Conservation (phyloP, 192 early-diverging fungal species). For the Rhizoclosmatium globosum region DNA sequence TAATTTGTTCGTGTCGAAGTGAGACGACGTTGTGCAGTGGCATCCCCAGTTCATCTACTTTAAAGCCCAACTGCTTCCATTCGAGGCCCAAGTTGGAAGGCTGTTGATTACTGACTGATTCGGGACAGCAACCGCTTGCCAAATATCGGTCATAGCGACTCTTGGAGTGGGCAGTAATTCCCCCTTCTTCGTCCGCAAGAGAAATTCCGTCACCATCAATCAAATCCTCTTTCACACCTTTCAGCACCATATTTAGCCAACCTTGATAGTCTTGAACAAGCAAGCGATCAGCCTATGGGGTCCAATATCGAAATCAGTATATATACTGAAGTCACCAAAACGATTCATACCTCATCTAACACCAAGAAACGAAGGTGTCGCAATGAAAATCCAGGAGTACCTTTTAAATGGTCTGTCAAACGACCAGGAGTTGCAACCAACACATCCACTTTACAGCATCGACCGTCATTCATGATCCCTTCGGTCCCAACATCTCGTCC, state of each 20-base stretch:
- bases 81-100: background rate
- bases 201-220: background rate
- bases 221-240: slow-evolving; percentile 43
- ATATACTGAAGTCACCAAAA: background rate
- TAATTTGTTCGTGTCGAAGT: slow-evolving; percentile 29
- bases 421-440: slow-evolving; percentile 95
- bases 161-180: slow-evolving; percentile 21
- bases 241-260: slow-evolving; percentile 83
- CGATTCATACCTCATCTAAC: slow-evolving; percentile 77
- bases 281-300: slow-evolving; percentile 79
- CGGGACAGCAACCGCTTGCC: slow-evolving; percentile 9
- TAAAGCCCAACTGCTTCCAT: slow-evolving; percentile 16
- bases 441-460: slow-evolving; percentile 81
- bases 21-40: slow-evolving; percentile 44
- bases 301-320: background rate
- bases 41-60: slow-evolving; percentile 26
- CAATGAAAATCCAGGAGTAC: slow-evolving; percentile 86
- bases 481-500: slow-evolving; percentile 29
- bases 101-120: background rate
- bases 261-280: slow-evolving; percentile 92
- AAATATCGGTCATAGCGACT: slow-evolving; percentile 26
- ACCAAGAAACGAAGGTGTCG: slow-evolving; percentile 92
- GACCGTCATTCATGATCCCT: slow-evolving; percentile 48
- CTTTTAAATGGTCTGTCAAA: slow-evolving; percentile 88
- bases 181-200: slow-evolving; percentile 4